A percentile compares a stretch with the other conserved stretches of the same genome.
phyloP scores from a whole-genome alignment of 1,139 yeast genomes.

The Casaregolazyma suthepensis region DNA sequence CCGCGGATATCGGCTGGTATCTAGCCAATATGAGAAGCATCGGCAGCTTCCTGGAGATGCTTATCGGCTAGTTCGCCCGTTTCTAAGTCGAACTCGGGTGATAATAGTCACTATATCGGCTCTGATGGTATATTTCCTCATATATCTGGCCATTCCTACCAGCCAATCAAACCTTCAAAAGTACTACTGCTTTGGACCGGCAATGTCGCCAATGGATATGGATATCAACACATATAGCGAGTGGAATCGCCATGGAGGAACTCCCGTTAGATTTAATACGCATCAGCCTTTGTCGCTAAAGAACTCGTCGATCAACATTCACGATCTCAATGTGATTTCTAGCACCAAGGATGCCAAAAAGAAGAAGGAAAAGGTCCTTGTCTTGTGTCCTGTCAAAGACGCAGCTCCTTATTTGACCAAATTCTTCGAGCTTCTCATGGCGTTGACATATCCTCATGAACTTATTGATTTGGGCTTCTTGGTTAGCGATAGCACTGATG shows the following conservation, averaged over 20 bases:
- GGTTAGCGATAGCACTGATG: slow-evolving; percentile 70
- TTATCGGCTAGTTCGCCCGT: slow-evolving; percentile 3
- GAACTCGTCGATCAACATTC: slow-evolving; percentile 33
- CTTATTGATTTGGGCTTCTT: slow-evolving; percentile 78
- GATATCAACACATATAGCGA: slow-evolving; percentile 24
- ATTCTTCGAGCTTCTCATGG: slow-evolving; percentile 81
- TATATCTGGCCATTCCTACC: slow-evolving; percentile 8
- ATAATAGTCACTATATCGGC: slow-evolving; percentile 4
- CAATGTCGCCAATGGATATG: slow-evolving; percentile 26
- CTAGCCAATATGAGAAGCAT: slow-evolving; percentile 4
- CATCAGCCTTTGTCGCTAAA: slow-evolving; percentile 16
- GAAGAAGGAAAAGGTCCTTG: slow-evolving; percentile 60
- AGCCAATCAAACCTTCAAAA: slow-evolving; percentile 17
- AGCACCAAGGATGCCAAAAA: slow-evolving; percentile 45
- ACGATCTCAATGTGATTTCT: slow-evolving; percentile 41
- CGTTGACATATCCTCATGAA: slow-evolving; percentile 75
- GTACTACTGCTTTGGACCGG: slow-evolving; percentile 27
- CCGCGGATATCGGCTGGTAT: slow-evolving; percentile 6
- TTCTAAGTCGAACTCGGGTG: slow-evolving; percentile 4
- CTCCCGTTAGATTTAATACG: slow-evolving; percentile 26
- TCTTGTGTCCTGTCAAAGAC: slow-evolving; percentile 73
- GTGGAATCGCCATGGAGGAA: slow-evolving; percentile 25
- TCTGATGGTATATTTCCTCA: slow-evolving; percentile 2
- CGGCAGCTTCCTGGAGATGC: background rate
- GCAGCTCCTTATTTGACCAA: slow-evolving; percentile 76